Conservation (phyloP, 2,329 filamentous ascomycete genomes). For the Aspergillus aculeatus region DNA sequence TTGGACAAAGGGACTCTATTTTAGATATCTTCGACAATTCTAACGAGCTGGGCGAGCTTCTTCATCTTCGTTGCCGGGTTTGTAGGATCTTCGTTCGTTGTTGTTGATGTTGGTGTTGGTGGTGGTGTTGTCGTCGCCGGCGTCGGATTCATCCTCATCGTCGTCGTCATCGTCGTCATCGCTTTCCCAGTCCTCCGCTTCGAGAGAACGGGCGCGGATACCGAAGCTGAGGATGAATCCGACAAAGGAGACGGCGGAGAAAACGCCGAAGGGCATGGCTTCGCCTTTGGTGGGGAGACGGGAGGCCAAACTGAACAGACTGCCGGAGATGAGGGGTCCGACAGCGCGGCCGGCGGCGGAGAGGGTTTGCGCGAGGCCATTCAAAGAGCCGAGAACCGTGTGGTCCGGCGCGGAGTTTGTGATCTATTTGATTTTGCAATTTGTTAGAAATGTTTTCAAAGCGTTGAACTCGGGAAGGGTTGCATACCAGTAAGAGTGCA, state of each 20-base stretch:
- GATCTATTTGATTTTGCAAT: slow-evolving; percentile 56
- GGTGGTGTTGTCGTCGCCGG: slow-evolving; percentile 11
- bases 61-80: neutral
- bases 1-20: neutral
- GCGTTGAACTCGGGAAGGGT: neutral
- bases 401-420: slow-evolving; percentile 89
- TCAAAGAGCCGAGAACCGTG: slow-evolving; percentile 81
- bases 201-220: slow-evolving; percentile 64
- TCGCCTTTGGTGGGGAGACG: slow-evolving; percentile 77
- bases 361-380: slow-evolving; percentile 90
- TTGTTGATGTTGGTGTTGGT: neutral
- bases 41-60: neutral
- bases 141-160: slow-evolving; percentile 50
- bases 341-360: slow-evolving; percentile 85
- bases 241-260: slow-evolving; percentile 75
- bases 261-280: slow-evolving; percentile 79
- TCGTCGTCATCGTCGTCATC: slow-evolving; percentile 43
- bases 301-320: slow-evolving; percentile 76
- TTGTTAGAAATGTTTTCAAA: neutral
- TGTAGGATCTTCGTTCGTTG: neutral
- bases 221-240: slow-evolving; percentile 79
- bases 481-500: slow-evolving; percentile 75
- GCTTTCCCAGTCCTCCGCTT: slow-evolving; percentile 56
- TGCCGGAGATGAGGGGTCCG: slow-evolving; percentile 84
- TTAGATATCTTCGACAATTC: neutral